These are phyloP conservation scores for Fusarium circinatum DNA, from an alignment of 2,329 filamentous ascomycete species.

Conservation along the genomic window DNA sequence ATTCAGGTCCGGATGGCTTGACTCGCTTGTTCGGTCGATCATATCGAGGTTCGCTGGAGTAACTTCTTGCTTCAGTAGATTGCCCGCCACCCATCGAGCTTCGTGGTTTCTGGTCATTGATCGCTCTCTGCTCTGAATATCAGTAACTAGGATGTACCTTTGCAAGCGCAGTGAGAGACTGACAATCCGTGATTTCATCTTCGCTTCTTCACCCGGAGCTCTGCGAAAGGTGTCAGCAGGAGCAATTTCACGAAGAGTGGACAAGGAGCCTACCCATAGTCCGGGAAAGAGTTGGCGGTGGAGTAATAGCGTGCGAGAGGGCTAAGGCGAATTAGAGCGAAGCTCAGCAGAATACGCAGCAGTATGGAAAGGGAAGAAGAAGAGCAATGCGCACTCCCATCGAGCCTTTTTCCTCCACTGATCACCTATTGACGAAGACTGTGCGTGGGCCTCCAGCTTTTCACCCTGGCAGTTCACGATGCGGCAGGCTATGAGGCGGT, in stretches of 20 bases:
- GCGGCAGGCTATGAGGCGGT: constrained; percentile 18
- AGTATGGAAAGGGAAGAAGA: constrained; percentile 3
- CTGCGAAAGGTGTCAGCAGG: constrained; percentile 40
- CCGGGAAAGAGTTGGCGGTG: constrained; percentile 52
- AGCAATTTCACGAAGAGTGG: not conserved
- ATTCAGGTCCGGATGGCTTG: constrained; percentile 11
- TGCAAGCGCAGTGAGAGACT: constrained; percentile 4
- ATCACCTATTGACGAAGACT: constrained; percentile 28
- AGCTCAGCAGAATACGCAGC: constrained; percentile 11
- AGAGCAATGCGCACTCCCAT: constrained; percentile 47
- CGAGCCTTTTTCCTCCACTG: constrained; percentile 39
- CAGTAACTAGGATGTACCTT: constrained; percentile 7
- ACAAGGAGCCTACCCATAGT: constrained; percentile 53
- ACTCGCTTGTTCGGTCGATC: constrained; percentile 40
- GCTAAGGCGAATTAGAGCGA: constrained; percentile 38
- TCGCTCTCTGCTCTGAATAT: constrained; percentile 33
- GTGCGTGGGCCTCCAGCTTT: constrained; percentile 45
- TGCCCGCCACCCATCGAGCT: constrained; percentile 33
- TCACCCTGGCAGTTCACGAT: constrained; percentile 35
- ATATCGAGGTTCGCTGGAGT: not conserved
- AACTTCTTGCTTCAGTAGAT: not conserved
- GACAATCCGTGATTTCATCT: constrained; percentile 40
- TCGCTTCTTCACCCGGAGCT: constrained; percentile 39
- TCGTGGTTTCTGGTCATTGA: constrained; percentile 38
- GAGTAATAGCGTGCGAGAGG: constrained; percentile 50